Evolutionary conservation across 257 asterid species (phyloP), one percentile per base, ranked within the genome.

Genomic region (Coffea canephora): DNA sequence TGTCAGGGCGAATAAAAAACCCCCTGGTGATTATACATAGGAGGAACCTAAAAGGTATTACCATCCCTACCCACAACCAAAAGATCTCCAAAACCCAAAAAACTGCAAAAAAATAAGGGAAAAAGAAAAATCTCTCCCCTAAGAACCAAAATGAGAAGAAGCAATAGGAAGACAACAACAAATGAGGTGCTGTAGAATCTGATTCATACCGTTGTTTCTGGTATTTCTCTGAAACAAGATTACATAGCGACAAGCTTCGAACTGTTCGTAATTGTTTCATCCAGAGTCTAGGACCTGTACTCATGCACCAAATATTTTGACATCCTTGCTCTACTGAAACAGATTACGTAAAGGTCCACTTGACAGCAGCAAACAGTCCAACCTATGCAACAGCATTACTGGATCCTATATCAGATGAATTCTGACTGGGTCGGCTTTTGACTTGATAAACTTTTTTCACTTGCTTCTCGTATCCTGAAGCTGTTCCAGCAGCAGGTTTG

Each of bases 381-480:
- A 70, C 77, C 34, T 52, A 48, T 49, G 80, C 76, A 49, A 74
- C 71, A 75, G 69, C 76, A 76, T 65, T 77, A 76, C 62, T 39
- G 64, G 81, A 76, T 82, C 79, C 83, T 52, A 72, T 19, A 49
- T 81, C 87, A 72, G 82, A 48, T 19, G 39, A n/a, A 59, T 43
- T 78, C 80, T 76, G 87, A 55, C 75, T 54, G 61, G 84, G 59
- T 48, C 79, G 85, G 62, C 9, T 82, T 78, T 90, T 93, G 31
- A 88, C 85, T 84, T 83, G 92, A 81, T 93, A 93, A 74, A 89
- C 89, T 85, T 82, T 80, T 87, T 89, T 93, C 79, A 78, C 89
- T 82, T 78, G 94, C 81, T 81, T 79, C 74, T 87, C 88, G 2
- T 70, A 78, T 66, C 79, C 91, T 2, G 64, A 70, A 67, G 81